These are phyloP conservation scores for Camillea tinctor DNA, from an alignment of 2,329 filamentous ascomycete genomes.

Conservation along the genomic window DNA sequence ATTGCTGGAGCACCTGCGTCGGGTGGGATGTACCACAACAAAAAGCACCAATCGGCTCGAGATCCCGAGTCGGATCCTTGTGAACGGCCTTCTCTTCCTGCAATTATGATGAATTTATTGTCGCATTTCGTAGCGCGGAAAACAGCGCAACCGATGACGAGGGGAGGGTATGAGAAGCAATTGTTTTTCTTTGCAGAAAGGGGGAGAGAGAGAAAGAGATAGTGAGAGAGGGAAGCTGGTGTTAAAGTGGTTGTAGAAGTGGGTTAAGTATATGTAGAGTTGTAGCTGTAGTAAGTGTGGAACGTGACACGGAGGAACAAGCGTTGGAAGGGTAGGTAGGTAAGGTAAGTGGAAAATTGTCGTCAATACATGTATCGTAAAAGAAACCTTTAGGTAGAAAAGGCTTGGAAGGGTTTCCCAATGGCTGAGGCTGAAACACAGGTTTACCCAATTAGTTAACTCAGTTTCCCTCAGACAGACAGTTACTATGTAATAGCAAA, in stretches of 20 bases:
- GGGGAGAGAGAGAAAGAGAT: too few relatives aligned
- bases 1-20: slow-evolving; percentile 2
- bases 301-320: background rate
- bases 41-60: slow-evolving; percentile 21
- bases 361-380: background rate
- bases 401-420: background rate
- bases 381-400: background rate
- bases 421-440: background rate
- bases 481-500: too few relatives aligned
- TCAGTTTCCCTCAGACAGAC: too few relatives aligned
- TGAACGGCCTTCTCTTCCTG: slow-evolving; percentile 1
- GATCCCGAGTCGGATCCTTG: slow-evolving; percentile 20
- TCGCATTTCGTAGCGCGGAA: background rate
- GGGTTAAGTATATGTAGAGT: too few relatives aligned
- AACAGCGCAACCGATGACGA: background rate
- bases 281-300: background rate
- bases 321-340: background rate
- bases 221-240: too few relatives aligned
- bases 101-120: background rate
- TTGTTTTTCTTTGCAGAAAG: background rate
- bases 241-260: too few relatives aligned
- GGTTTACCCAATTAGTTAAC: background rate
- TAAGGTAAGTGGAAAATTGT: too few relatives aligned
- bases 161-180: background rate
- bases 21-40: slow-evolving; percentile 7